Conservation (phyloP, 2,329 filamentous ascomycete genomes). For the Colletotrichum aenigma region DNA sequence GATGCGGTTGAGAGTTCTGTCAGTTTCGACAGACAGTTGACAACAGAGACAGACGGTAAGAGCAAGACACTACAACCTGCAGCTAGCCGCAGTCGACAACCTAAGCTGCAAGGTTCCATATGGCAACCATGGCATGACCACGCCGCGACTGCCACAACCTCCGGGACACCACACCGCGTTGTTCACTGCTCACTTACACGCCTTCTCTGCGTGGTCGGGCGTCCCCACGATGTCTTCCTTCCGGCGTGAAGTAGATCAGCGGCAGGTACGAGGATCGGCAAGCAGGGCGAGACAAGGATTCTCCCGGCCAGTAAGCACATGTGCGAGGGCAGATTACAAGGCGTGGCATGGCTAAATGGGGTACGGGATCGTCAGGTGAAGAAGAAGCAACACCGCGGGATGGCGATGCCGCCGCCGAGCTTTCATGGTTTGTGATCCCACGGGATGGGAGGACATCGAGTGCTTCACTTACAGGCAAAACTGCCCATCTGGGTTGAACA, state of each 20-base stretch:
- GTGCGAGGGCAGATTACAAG: not conserved
- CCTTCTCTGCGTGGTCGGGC: not conserved
- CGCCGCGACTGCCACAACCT: not conserved
- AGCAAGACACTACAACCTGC: not conserved
- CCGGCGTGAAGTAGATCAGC: not conserved
- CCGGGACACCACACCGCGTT: not conserved
- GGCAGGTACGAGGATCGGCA: not conserved
- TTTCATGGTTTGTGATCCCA: constrained; percentile 1
- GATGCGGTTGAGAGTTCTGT: not conserved
- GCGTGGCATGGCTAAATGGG: not conserved
- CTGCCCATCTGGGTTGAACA: not conserved
- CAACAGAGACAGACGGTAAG: not conserved
- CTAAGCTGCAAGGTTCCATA: not conserved
- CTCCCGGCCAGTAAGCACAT: not conserved
- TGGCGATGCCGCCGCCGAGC: not conserved
- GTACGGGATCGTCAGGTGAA: not conserved
- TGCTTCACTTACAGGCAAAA: not conserved
- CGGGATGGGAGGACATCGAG: not conserved
- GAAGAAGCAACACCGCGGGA: not conserved
- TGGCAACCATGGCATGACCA: constrained; percentile 6
- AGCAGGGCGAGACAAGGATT: not conserved
- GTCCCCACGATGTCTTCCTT: not conserved
- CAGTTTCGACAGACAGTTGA: not conserved
- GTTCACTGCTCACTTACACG: not conserved
- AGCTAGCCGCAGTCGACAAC: not conserved